Conservation (phyloP, 805 yeast species). For the Candida hungchunana region DNA sequence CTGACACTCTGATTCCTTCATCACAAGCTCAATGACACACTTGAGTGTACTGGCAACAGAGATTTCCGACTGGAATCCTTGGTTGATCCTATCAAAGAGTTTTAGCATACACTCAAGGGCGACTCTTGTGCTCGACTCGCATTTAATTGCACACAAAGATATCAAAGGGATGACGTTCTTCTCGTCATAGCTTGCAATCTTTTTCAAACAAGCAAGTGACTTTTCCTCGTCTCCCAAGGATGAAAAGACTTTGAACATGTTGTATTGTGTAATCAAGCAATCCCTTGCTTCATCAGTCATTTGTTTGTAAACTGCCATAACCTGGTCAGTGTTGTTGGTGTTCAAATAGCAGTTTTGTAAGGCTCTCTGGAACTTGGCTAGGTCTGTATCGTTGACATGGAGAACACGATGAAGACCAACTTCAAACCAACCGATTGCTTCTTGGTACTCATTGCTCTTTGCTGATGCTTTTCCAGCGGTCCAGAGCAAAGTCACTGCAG, state of each 20-base stretch:
- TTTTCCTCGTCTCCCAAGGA: conserved; percentile 14
- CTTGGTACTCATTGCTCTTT: conserved; percentile 21
- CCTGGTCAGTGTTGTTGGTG: conserved; percentile 19
- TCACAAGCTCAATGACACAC: conserved; percentile 30
- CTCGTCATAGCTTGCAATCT: conserved; percentile 31
- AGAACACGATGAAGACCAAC: conserved; percentile 26
- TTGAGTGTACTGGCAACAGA: conserved; percentile 28
- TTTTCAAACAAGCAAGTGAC: conserved; percentile 28
- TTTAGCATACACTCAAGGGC: conserved; percentile 25
- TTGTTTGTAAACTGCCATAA: conserved; percentile 18
- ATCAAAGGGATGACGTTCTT: conserved; percentile 31
- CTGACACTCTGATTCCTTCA: conserved; percentile 16
- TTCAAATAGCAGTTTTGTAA: conserved; percentile 29
- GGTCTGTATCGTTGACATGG: conserved; percentile 27
- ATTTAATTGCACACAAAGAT: conserved; percentile 31
- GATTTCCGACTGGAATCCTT: conserved; percentile 12
- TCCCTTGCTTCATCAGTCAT: conserved; percentile 25
- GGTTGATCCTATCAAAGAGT: conserved; percentile 25
- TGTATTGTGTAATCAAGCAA: conserved; percentile 30
- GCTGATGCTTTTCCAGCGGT: conserved; percentile 32
- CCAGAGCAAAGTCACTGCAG: conserved; percentile 36
- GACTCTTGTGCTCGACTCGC: conserved; percentile 24
- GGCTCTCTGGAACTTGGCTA: conserved; percentile 35
- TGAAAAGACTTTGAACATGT: conserved; percentile 27
- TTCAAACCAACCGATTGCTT: conserved; percentile 27